Evolutionary conservation across 208 protist genomes (phyloP).

Genomic region (Leishmania mexicana): DNA sequence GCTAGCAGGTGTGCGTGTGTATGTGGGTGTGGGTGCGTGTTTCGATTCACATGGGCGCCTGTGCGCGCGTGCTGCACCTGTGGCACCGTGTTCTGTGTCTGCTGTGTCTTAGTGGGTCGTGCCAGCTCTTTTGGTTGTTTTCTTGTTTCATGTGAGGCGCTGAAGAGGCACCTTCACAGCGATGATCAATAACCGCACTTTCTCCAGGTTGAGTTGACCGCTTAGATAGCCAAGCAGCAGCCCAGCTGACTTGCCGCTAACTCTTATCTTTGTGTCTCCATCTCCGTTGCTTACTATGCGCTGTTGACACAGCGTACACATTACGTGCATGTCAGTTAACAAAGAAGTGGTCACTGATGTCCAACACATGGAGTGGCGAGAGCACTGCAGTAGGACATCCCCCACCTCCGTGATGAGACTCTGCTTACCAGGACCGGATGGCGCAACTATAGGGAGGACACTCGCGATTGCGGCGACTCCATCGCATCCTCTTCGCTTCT

Average conservation of each 20-base stretch:
- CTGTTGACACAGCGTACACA: not conserved
- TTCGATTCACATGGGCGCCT: not conserved
- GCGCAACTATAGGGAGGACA: not conserved
- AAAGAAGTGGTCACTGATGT: not conserved
- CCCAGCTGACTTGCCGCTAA: not conserved
- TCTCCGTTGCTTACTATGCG: not conserved
- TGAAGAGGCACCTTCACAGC: not conserved
- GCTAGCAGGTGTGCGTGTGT: not conserved
- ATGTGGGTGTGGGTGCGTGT: constrained; percentile 1
- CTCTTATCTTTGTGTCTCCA: not conserved
- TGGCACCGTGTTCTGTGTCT: not conserved
- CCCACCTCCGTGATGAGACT: not conserved
- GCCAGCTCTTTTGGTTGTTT: not conserved
- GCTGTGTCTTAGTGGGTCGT: too few species aligned
- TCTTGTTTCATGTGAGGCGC: not conserved
- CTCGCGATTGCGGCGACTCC: not conserved
- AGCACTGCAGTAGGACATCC: not conserved
- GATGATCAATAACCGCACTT: not conserved
- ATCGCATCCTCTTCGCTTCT: not conserved
- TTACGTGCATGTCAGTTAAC: not conserved
- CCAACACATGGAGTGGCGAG: not conserved
- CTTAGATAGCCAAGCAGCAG: not conserved
- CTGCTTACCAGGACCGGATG: not conserved
- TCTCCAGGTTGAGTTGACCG: too few species aligned
- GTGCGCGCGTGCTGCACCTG: not conserved